Evolutionary conservation across 2,329 filamentous ascomycete genomes (phyloP).

Genomic region (Xylaria digitata): DNA sequence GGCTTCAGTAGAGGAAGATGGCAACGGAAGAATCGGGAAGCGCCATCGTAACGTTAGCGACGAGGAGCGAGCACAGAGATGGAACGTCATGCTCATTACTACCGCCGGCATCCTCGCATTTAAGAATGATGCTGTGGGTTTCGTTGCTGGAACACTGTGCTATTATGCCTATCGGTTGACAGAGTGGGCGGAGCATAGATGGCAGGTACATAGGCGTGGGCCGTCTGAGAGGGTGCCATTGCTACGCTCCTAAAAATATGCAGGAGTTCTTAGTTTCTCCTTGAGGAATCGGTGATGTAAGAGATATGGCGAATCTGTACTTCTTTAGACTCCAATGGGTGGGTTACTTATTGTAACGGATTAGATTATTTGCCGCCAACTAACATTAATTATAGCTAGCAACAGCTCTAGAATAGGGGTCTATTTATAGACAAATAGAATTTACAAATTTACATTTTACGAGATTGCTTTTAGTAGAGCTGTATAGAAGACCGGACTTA

Average conservation of each 20-base stretch:
- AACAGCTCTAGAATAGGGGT: neutral
- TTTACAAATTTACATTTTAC: neutral
- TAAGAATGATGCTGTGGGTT: slow-evolving; percentile 89
- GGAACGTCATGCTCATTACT: slow-evolving; percentile 92
- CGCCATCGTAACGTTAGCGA: slow-evolving; percentile 68
- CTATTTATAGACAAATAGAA: neutral
- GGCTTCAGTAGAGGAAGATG: slow-evolving; percentile 57
- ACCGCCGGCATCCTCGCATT: slow-evolving; percentile 85
- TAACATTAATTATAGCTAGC: neutral
- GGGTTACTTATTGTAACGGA: neutral
- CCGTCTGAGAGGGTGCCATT: slow-evolving; percentile 51
- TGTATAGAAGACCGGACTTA: neutral
- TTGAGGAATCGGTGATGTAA: neutral
- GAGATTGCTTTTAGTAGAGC: neutral
- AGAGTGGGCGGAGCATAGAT: slow-evolving; percentile 52
- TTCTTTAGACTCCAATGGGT: neutral
- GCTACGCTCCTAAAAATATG: slow-evolving; percentile 31
- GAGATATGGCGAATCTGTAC: neutral
- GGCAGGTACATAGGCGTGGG: slow-evolving; percentile 33
- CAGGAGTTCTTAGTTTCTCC: neutral
- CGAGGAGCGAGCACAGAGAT: slow-evolving; percentile 77
- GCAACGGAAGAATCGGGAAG: slow-evolving; percentile 41
- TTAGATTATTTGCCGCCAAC: neutral
- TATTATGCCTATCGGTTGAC: slow-evolving; percentile 72
- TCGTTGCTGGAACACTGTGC: slow-evolving; percentile 83